These are phyloP conservation scores for Hygrophoropsis aurantiaca DNA, from an alignment of 768 basidiomycete genomes.

Conservation along the genomic window DNA sequence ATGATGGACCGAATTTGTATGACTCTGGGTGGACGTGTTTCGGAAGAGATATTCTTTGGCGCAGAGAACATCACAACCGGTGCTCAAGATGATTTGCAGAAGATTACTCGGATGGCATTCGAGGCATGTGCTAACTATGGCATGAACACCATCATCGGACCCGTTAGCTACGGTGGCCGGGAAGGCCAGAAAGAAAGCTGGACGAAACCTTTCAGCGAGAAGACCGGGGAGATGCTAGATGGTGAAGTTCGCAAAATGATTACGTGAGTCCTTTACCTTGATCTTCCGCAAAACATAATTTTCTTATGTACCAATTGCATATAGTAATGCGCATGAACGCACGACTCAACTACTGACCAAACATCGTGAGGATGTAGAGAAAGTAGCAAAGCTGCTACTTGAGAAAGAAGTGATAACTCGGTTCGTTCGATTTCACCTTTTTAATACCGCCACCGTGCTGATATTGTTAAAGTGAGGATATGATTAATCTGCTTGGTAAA, in stretches of 20 bases:
- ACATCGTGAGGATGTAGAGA: constrained; percentile 87
- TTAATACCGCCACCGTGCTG: constrained; percentile 1
- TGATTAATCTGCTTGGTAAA: constrained; percentile 80
- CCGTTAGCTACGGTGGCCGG: constrained; percentile 93
- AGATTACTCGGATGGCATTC: constrained; percentile 97
- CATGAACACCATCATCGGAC: constrained; percentile 93
- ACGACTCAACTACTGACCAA: constrained; percentile 79
- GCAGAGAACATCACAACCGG: constrained; percentile 91
- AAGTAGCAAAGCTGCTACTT: constrained; percentile 87
- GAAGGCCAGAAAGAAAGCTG: constrained; percentile 82
- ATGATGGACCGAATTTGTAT: constrained; percentile 96
- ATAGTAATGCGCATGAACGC: constrained; percentile 78
- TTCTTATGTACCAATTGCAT: neutral
- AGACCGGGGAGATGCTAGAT: constrained; percentile 93
- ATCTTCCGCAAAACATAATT: neutral
- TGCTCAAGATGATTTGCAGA: constrained; percentile 96
- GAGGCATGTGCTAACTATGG: constrained; percentile 96
- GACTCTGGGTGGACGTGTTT: constrained; percentile 96
- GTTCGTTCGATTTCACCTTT: constrained; percentile 42
- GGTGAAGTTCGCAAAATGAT: constrained; percentile 95
- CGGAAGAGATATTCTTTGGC: constrained; percentile 98
- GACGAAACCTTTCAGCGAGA: constrained; percentile 98
- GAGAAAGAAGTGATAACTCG: constrained; percentile 95
- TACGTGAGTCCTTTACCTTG: constrained; percentile 45
- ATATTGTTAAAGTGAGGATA: constrained; percentile 64